Evolutionary conservation across 176 grass and related monocot species (phyloP).

Genomic region (Bonia amplexicaulis): DNA sequence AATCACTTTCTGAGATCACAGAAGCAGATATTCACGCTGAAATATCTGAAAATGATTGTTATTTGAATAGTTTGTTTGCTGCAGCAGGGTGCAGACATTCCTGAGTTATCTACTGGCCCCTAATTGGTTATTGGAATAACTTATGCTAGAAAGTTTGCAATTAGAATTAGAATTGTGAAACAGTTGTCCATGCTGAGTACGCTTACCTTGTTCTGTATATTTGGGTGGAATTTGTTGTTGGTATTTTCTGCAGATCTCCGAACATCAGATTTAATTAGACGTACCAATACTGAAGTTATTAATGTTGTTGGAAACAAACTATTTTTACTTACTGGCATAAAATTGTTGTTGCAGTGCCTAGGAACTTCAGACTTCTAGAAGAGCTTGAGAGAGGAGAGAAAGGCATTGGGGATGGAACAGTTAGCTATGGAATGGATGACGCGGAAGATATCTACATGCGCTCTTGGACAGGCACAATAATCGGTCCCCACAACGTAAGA

Average conservation of each 20-base stretch:
- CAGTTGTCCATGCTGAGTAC: not conserved
- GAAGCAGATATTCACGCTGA: not conserved
- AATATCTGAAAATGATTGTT: not conserved
- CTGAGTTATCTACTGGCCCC: not conserved
- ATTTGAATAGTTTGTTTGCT: not conserved
- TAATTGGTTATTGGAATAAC: not conserved
- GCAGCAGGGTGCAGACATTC: not conserved
- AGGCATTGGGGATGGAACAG: conserved; percentile 38
- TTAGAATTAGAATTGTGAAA: not conserved
- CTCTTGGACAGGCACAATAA: conserved; percentile 37
- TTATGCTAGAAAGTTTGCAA: not conserved
- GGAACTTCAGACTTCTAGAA: conserved; percentile 30
- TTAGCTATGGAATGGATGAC: conserved; percentile 38
- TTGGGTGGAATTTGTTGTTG: not conserved
- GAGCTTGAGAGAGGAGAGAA: conserved; percentile 42
- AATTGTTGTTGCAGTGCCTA: conserved; percentile 13
- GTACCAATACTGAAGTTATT: not conserved
- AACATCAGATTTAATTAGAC: not conserved
- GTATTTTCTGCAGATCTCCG: not conserved
- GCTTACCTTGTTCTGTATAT: not conserved
- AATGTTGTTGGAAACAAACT: not conserved
- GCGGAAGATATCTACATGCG: conserved; percentile 31
- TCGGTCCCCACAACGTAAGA: conserved; percentile 32
- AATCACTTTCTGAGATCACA: not conserved
- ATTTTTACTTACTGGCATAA: not conserved